Conservation (phyloP, 2,329 filamentous ascomycete species). For the Pseudopyrenochaeta lycopersici region DNA sequence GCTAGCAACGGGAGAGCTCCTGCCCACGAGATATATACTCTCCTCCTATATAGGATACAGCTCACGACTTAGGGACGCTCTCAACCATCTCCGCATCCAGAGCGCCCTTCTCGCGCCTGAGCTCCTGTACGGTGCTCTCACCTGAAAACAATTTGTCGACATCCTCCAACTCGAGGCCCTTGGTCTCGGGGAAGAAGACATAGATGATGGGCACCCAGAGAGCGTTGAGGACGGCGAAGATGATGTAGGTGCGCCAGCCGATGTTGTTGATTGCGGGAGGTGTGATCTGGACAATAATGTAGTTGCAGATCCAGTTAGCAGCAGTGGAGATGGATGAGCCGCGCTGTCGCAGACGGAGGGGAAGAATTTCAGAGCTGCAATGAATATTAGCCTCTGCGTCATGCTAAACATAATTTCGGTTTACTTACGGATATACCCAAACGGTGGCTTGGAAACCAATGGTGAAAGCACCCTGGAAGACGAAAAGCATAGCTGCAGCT, state of each 20-base stretch:
- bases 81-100: constrained; percentile 7
- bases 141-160: constrained; percentile 21
- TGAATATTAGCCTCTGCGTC: neutral
- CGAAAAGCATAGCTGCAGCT: constrained; percentile 24
- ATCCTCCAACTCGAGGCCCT: constrained; percentile 19
- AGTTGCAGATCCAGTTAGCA: constrained; percentile 19
- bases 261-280: constrained; percentile 51
- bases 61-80: neutral
- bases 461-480: constrained; percentile 27
- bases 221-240: constrained; percentile 33
- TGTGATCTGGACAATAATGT: constrained; percentile 40
- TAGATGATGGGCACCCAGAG: constrained; percentile 56
- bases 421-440: constrained; percentile 13
- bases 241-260: constrained; percentile 35
- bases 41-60: too few relatives aligned
- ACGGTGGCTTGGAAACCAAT: constrained; percentile 28
- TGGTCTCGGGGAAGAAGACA: constrained; percentile 62
- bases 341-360: constrained; percentile 16
- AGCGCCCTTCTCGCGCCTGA: constrained; percentile 9
- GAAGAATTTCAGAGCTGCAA: constrained; percentile 12
- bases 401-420: neutral
- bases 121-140: constrained; percentile 11
- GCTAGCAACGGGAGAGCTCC: too few relatives aligned
- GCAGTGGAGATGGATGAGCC: constrained; percentile 16
- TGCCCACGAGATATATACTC: too few relatives aligned